Conservation (phyloP, 805 yeast species). For the Pichia gijzeniarum region DNA sequence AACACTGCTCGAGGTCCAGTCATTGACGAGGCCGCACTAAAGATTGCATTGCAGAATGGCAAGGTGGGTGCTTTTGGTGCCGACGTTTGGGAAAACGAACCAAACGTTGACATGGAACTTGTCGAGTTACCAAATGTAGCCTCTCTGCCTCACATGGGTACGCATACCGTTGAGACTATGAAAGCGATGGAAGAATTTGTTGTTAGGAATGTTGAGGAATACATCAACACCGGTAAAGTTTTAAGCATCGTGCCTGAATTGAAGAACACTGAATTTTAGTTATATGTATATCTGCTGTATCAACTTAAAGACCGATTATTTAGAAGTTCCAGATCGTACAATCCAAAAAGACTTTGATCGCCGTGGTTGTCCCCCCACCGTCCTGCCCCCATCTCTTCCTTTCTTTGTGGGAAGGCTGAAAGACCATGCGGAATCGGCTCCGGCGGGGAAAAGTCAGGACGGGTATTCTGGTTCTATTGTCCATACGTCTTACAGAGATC, state of each 20-base stretch:
- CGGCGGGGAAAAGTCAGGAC: too few species aligned
- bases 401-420: too few species aligned
- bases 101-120: constrained; percentile 59
- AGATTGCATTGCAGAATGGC: constrained; percentile 51
- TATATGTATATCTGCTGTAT: too few species aligned
- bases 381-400: too few species aligned
- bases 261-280: constrained; percentile 12
- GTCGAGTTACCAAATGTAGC: constrained; percentile 60
- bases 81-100: constrained; percentile 75
- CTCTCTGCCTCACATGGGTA: constrained; percentile 86
- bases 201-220: constrained; percentile 58
- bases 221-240: constrained; percentile 60
- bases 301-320: too few species aligned
- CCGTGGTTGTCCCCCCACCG: too few species aligned
- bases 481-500: too few species aligned
- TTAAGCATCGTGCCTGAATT: constrained; percentile 78
- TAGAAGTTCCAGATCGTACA: too few species aligned
- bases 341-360: too few species aligned
- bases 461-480: too few species aligned
- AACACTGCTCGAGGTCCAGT: constrained; percentile 90
- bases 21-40: constrained; percentile 57
- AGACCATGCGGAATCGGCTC: too few species aligned
- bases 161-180: constrained; percentile 69
- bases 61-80: constrained; percentile 63
- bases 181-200: constrained; percentile 76